phyloP scores from a whole-genome alignment of 257 asterid genomes.

The Gentiana dahurica region DNA sequence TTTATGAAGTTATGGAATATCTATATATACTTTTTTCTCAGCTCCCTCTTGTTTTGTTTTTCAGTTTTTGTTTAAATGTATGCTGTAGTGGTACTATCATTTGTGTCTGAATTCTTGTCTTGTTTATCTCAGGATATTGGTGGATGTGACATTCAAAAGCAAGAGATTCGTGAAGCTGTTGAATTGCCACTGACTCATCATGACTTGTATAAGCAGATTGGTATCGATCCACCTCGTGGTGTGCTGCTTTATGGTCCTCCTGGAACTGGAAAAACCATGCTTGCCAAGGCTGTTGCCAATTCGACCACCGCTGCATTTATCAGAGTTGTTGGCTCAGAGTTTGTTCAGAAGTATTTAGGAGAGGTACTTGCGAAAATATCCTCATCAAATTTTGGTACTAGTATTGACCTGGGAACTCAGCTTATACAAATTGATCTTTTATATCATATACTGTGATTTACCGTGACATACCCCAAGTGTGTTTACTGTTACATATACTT shows the following conservation, averaged over 20 bases:
- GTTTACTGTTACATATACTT: too few relatives aligned
- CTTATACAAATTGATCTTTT: too few relatives aligned
- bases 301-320: constrained; percentile 75
- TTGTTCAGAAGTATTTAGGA: constrained; percentile 76
- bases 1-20: not conserved
- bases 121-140: constrained; percentile 49
- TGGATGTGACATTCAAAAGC: constrained; percentile 81
- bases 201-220: constrained; percentile 66
- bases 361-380: constrained; percentile 35
- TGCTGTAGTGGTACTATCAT: too few relatives aligned
- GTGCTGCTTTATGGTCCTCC: constrained; percentile 53
- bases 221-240: constrained; percentile 83
- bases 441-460: too few relatives aligned
- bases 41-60: not conserved
- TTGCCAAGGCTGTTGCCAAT: constrained; percentile 74
- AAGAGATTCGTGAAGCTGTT: constrained; percentile 79
- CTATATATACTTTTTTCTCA: not conserved
- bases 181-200: constrained; percentile 75
- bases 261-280: constrained; percentile 39
- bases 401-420: too few relatives aligned
- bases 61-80: not conserved
- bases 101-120: not conserved
- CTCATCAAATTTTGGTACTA: not conserved
- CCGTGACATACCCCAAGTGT: too few relatives aligned
- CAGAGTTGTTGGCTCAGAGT: constrained; percentile 77